These are phyloP conservation scores for Vigna trinervia DNA, from an alignment of 306 rosid species.

Conservation along the genomic window DNA sequence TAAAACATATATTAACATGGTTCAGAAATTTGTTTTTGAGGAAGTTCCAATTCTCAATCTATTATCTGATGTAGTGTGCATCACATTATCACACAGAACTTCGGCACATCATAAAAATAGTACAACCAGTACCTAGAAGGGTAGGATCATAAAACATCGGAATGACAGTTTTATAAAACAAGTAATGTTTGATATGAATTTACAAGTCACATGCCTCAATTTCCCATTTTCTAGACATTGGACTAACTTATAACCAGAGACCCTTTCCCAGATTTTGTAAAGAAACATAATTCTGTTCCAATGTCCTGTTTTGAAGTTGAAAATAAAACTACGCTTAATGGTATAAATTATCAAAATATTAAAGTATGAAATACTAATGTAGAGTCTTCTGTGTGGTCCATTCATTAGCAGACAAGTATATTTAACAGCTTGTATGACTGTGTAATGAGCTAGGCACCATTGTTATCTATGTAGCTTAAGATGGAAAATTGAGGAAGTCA, in stretches of 20 bases:
- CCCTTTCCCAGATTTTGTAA: background rate
- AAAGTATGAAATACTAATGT: background rate
- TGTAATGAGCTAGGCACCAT: background rate
- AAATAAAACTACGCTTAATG: background rate
- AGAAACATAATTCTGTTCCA: background rate
- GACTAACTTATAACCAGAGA: background rate
- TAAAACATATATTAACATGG: background rate
- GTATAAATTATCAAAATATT: background rate
- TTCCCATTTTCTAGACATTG: background rate
- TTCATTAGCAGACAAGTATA: background rate
- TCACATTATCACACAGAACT: background rate
- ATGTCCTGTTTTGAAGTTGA: background rate
- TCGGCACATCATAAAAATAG: background rate
- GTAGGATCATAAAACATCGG: background rate
- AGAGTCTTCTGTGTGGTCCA: background rate
- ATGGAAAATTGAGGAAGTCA: background rate
- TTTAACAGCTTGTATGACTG: background rate
- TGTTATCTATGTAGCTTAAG: conserved; percentile 13
- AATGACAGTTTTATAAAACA: background rate
- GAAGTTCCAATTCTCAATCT: background rate
- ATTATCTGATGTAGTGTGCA: background rate
- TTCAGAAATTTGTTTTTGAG: conserved; percentile 6
- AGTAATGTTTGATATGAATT: background rate
- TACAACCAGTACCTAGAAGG: background rate
- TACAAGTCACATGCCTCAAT: conserved; percentile 5